Conservation (phyloP, 306 rosid species). For the Vigna hirtella region DNA sequence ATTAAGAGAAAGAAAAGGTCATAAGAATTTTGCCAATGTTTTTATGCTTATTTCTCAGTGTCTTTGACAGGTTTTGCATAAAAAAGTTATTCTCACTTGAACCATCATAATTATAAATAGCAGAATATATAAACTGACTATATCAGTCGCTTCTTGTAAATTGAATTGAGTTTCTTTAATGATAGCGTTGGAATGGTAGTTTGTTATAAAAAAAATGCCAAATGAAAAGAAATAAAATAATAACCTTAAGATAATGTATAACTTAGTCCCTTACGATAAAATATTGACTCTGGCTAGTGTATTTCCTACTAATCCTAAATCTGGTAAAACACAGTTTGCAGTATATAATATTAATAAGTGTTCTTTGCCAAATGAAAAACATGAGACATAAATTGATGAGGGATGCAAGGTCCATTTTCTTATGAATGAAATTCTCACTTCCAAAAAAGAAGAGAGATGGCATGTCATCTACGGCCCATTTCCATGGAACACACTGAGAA, state of each 20-base stretch:
- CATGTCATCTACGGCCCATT: conserved; percentile 37
- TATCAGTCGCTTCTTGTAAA: no score
- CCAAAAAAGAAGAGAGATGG: conserved; percentile 35
- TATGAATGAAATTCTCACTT: conserved; percentile 13
- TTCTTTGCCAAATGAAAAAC: conserved; percentile 23
- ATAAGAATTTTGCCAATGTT: no score
- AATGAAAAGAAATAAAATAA: neutral
- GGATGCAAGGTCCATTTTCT: conserved; percentile 26
- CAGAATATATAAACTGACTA: no score
- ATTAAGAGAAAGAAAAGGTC: no score
- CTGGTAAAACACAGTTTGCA: neutral
- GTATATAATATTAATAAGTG: neutral
- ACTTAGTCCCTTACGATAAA: neutral
- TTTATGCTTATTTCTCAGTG: no score
- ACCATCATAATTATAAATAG: no score
- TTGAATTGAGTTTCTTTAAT: no score
- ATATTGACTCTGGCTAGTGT: neutral
- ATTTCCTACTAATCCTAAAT: neutral
- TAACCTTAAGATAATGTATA: neutral
- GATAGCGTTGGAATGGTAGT: no score
- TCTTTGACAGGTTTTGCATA: no score
- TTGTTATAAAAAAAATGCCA: no score
- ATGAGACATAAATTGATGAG: neutral
- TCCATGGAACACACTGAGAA: conserved; percentile 47
- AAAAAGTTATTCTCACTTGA: no score